Conservation (phyloP, 352 stramenopile species). For the Phytophthora colocasiae region DNA sequence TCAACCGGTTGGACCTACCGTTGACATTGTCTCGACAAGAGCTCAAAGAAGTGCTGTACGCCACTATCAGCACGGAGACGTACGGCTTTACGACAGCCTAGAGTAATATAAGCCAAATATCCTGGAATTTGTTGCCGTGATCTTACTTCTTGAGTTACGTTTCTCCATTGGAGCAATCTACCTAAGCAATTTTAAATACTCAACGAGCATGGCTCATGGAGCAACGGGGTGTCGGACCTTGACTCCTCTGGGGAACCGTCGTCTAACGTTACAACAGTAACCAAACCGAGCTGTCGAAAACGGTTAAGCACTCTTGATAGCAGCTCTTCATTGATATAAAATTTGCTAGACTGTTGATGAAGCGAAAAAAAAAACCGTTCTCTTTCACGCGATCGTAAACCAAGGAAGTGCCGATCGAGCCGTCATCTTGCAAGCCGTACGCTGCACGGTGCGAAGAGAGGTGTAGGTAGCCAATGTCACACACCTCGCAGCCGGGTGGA, state of each 20-base stretch:
- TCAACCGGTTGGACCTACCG: constrained; percentile 93
- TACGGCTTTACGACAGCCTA: constrained; percentile 58
- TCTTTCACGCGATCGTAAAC: constrained; percentile 9
- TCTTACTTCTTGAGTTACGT: too few relatives aligned
- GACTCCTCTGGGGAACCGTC: too few relatives aligned
- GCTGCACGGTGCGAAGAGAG: not conserved
- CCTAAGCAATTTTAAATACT: too few relatives aligned
- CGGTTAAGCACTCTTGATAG: too few relatives aligned
- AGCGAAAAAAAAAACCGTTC: not conserved
- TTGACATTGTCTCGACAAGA: constrained; percentile 67
- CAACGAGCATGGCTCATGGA: too few relatives aligned
- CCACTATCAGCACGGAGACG: constrained; percentile 39
- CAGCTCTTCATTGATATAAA: too few relatives aligned
- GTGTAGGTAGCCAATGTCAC: constrained; percentile 6
- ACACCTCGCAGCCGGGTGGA: constrained; percentile 1
- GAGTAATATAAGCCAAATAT: constrained; percentile 9
- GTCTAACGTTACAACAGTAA: too few relatives aligned
- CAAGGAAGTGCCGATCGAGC: not conserved
- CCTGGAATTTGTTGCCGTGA: not conserved
- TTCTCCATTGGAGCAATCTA: too few relatives aligned
- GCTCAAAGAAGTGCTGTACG: constrained; percentile 43
- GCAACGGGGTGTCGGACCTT: too few relatives aligned
- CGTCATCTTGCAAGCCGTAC: constrained; percentile 6
- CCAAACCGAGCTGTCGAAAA: not conserved
- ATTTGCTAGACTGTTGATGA: too few relatives aligned